Evolutionary conservation across 2,329 filamentous ascomycete genomes (phyloP), one percentile per base, ranked within the genome.

Genomic region (Elsinoe necatrix): DNA sequence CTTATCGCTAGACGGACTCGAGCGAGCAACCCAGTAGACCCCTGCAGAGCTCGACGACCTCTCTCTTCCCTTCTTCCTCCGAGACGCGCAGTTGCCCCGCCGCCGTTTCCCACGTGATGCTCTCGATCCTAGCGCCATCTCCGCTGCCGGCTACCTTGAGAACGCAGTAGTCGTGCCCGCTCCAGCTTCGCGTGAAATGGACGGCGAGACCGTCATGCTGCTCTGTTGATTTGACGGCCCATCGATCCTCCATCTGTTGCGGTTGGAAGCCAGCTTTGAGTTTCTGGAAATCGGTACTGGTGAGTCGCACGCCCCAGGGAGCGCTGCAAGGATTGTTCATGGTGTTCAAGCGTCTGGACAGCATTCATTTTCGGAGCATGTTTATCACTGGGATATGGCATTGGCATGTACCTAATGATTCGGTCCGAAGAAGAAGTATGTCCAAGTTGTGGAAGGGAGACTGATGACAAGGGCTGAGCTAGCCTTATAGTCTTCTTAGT

Each of bases 171-270:
- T 51, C 45, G 5, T 29, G 16, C 8, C 29, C 20, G 27, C n/a
- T 52, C 45, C 55, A 51, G 45, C 55, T 52, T 34, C 55, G 43
- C 20, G 37, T 4, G 29, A 57, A n/a, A 27, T 52, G 43, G 7
- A 57, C 25, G 23, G 34, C 25, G 23, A 57, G 37, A 4, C 25
- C 25, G 12, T 29, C 54, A 21, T 31, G 34, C 16, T 51, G 21
- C 42, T 42, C 25, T 29, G 23, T 14, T 20, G 48, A 31, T 14
- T 12, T 12, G 2, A 57, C 25, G 18, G 20, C 34, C 55, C 55
- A 57, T 42, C 39, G 34, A 14, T 57, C 43, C 12, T 57, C 55
- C 55, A 57, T 57, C 4, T 52, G 18, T 21, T 45, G 37, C 18
- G 55, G 31, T 14, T 41, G 16, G 25, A 41, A 57, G 37, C 55